Base-by-base conservation (phyloP, 163 green algal species). In the Chlorella variabilis region DNA sequence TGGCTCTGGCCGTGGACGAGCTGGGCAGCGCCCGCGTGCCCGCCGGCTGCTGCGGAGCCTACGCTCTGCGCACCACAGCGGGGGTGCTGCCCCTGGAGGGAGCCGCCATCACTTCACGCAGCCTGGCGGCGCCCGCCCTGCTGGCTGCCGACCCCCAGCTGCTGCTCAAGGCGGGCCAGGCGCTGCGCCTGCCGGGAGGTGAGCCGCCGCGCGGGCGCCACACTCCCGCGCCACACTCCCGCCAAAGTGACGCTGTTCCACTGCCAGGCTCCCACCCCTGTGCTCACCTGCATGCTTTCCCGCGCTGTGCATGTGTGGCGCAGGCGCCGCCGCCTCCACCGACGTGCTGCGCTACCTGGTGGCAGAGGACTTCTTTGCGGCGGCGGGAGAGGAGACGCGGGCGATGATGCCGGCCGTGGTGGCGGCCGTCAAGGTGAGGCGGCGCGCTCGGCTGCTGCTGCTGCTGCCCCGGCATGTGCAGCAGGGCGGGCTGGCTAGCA, bases 361-460 rank as follows among this genome's bases (percentile, higher is more conserved):
- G 34, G 91, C 92, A 0, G 89, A 94, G 75, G 93, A 96, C 78
- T 77, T 95, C 33, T 96, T 96, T 83, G 77, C 85, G 0, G 39
- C 89, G 42, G 94, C 90, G 39, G 81, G 87, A 0, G 73, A 77
- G 31, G 88, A 92, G 77, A 80, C 93, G 77, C 78, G 77, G 42
- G 66, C 73, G 3, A 87, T 85, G 36, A 86, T 83, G 4, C 66
- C 91, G 27, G 88, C 90, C 8, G 49, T 94, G 0, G 91, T 95
- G 83, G 80, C 86, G 13, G 92, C 90, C 1, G 89, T 94, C 61
- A 91, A 94, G 73, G 73, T 80, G 56, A 18, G 71, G 6, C n/a
- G 25, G 11, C 45, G 45, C 45, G 45, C 45, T 54, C 45, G 11
- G 11, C 15, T 54, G 45, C 45, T 54, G 45, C 45, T 54, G 45